Base-by-base conservation (phyloP, 495 filamentous ascomycete genomes). In the Penicillium coprophilum region DNA sequence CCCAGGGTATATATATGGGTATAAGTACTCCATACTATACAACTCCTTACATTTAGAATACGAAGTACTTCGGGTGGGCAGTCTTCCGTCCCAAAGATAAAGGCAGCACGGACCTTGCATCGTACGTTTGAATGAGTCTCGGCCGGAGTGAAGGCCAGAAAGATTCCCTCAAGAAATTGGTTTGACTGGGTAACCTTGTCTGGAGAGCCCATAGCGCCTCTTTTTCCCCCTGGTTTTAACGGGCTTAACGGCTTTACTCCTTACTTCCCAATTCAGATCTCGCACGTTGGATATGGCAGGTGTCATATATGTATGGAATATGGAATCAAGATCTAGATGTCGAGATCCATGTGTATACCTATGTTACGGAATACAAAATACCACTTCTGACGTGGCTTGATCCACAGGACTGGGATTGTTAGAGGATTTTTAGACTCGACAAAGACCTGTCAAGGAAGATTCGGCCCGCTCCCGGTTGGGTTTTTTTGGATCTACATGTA, bases 381-480 rank as follows among this genome's bases (percentile, higher is more conserved):
- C 24, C 24, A 17, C n/a, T n/a, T 24, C 1, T 5, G 20, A 44
- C 40, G 23, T 31, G 50, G 38, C 34, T 9, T 17, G 24, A 40
- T 52, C 49, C 49, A 41, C 36, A 10, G 15, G 5, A 2, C 27
- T 53, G 28, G 50, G 34, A 50, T 24, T 19, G 15, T 40, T 39
- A 27, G 49, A 28, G 23, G 8, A 21, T 8, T 28, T 28, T 54
- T 54, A 54, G 41, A 6, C 41, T 54, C 40, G 38, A 55, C 30
- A 56, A 57, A 65, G 57, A 54, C 52, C 53, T 63, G 62, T 60
- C 62, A 67, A 31, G 62, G 61, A 63, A 52, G 60, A 64, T 60
- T 68, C 66, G 66, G 66, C 50, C 66, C 66, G 66, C 58, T 68
- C 66, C 66, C 63, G 63, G 50, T 57, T 57, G 50, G 17, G 10